phyloP scores from a whole-genome alignment of 2,329 filamentous ascomycete species.

The Clonostachys rhizophaga region DNA sequence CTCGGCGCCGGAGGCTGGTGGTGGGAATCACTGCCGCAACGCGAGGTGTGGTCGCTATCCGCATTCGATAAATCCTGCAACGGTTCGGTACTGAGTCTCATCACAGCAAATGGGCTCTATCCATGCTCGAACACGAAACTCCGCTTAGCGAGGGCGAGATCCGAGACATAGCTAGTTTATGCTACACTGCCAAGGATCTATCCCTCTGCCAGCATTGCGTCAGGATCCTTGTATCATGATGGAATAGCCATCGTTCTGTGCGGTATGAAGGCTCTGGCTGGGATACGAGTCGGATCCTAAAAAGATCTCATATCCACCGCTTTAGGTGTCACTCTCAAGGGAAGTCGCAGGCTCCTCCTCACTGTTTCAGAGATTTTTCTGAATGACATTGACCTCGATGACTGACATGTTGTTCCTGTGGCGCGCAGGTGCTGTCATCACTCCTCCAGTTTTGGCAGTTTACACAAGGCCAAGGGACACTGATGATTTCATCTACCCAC shows the following conservation, averaged over 20 bases:
- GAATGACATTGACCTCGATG: conserved; percentile 38
- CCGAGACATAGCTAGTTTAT: conserved; percentile 26
- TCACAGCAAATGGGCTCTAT: conserved; percentile 40
- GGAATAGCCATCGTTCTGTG: conserved; percentile 44
- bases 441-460: conserved; percentile 36
- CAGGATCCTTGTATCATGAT: conserved; percentile 32
- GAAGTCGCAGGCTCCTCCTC: conserved; percentile 29
- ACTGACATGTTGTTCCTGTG: conserved; percentile 37
- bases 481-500: conserved; percentile 37
- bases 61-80: conserved; percentile 30
- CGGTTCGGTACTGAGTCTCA: conserved; percentile 39
- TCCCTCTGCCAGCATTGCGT: conserved; percentile 35
- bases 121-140: conserved; percentile 42
- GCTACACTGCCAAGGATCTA: conserved; percentile 37
- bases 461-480: conserved; percentile 31
- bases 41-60: conserved; percentile 35
- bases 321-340: conserved; percentile 41
- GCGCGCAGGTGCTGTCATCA: conserved; percentile 32
- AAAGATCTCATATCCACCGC: conserved; percentile 38
- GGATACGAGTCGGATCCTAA: conserved; percentile 30
- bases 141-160: conserved; percentile 27
- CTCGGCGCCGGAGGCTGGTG: conserved; percentile 20
- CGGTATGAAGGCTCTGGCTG: conserved; percentile 41
- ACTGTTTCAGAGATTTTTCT: conserved; percentile 37
- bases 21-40: conserved; percentile 46